Percentiles rank a stretch among this genome's conserved stretches.
Conservation (phyloP, 1,284 basidiomycete species). For the Ustilago xerochloae region DNA sequence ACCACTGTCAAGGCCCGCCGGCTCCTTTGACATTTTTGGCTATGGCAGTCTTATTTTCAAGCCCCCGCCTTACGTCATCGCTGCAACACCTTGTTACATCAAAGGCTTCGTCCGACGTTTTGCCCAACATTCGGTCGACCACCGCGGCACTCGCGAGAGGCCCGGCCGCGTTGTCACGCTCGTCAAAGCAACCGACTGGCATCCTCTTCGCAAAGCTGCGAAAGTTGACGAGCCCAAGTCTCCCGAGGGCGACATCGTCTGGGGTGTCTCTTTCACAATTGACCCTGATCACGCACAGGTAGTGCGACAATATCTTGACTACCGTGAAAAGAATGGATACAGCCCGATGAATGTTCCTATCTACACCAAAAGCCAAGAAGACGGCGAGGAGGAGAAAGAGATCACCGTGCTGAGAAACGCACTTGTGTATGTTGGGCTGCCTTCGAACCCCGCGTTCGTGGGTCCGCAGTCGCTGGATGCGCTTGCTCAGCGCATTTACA, state of each 20-base stretch:
- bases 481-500: slow-evolving; percentile 78
- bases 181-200: slow-evolving; percentile 84
- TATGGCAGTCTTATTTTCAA: slow-evolving; percentile 67
- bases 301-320: slow-evolving; percentile 83
- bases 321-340: slow-evolving; percentile 79
- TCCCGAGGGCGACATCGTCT: slow-evolving; percentile 73
- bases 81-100: slow-evolving; percentile 76
- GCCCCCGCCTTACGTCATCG: slow-evolving; percentile 65
- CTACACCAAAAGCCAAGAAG: slow-evolving; percentile 68
- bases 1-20: slow-evolving; percentile 38
- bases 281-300: slow-evolving; percentile 78
- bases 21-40: slow-evolving; percentile 64
- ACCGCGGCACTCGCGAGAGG: slow-evolving; percentile 69
- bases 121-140: slow-evolving; percentile 86
- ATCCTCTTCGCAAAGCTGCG: slow-evolving; percentile 36
- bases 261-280: slow-evolving; percentile 87
- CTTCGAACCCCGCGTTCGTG: slow-evolving; percentile 83
- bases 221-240: slow-evolving; percentile 73
- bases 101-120: slow-evolving; percentile 87
- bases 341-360: slow-evolving; percentile 52
- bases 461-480: slow-evolving; percentile 79
- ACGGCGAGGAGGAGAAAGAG: slow-evolving; percentile 72
- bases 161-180: slow-evolving; percentile 85
- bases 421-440: slow-evolving; percentile 79
- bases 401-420: slow-evolving; percentile 71